Conservation (phyloP, 2,329 filamentous ascomycete genomes). For the Penicillium sp. region DNA sequence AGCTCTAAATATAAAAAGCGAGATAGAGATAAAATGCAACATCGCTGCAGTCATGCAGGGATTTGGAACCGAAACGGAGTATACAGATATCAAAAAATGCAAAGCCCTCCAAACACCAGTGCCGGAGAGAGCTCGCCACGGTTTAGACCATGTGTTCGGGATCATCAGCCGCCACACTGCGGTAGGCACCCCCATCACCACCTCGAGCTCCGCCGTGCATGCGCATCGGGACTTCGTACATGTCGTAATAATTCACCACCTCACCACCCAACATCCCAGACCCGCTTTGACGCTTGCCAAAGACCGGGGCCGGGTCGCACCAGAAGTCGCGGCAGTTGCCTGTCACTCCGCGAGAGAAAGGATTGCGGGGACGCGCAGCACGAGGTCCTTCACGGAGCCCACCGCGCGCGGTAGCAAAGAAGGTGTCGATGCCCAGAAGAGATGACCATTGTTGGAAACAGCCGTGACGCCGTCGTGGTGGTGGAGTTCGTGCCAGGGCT, state of each 20-base stretch:
- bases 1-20: conserved; percentile 11
- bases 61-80: background rate
- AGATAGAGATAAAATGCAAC: conserved; percentile 4
- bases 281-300: conserved; percentile 69
- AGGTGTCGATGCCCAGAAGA: conserved; percentile 85
- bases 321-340: conserved; percentile 95
- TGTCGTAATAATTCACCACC: conserved; percentile 75
- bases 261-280: conserved; percentile 72
- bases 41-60: conserved; percentile 16
- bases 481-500: conserved; percentile 46
- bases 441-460: conserved; percentile 75
- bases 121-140: background rate
- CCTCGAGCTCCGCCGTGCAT: conserved; percentile 53
- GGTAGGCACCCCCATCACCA: conserved; percentile 52
- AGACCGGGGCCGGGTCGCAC: conserved; percentile 81
- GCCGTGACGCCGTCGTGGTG: conserved; percentile 51
- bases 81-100: conserved; percentile 7
- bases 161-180: conserved; percentile 48
- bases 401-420: conserved; percentile 81
- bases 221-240: conserved; percentile 78
- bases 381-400: conserved; percentile 53
- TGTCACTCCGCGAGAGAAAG: conserved; percentile 77
- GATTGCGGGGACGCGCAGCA: conserved; percentile 61
- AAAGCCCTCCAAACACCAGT: background rate
- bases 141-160: conserved; percentile 30